A percentile compares a stretch with the other conserved stretches of the same genome.
Conservation (phyloP, 2,329 filamentous ascomycete genomes). For the Penicillium psychrosexuale region DNA sequence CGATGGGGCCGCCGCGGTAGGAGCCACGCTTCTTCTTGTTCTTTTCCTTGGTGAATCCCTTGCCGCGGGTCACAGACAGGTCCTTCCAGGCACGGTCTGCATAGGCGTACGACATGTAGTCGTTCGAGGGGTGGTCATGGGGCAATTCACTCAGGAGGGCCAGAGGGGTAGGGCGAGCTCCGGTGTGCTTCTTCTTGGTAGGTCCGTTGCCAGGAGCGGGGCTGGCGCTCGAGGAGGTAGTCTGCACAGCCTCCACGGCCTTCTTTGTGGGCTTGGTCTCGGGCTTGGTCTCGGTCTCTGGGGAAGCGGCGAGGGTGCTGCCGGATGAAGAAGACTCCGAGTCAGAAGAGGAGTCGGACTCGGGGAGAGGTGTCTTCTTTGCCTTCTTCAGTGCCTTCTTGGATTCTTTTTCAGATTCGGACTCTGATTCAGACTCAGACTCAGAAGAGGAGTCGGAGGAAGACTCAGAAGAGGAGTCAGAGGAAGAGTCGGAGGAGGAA, state of each 20-base stretch:
- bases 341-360: slow-evolving; percentile 31
- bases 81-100: slow-evolving; percentile 85
- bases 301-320: slow-evolving; percentile 33
- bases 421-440: slow-evolving; percentile 16
- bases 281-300: slow-evolving; percentile 24
- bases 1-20: slow-evolving; percentile 85
- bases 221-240: slow-evolving; percentile 54
- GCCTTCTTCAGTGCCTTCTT: slow-evolving; percentile 34
- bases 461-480: slow-evolving; percentile 14
- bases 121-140: slow-evolving; percentile 72
- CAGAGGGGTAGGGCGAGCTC: slow-evolving; percentile 68
- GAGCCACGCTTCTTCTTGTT: slow-evolving; percentile 95
- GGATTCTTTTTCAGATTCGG: slow-evolving; percentile 28
- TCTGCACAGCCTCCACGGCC: slow-evolving; percentile 15
- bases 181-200: slow-evolving; percentile 43
- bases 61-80: slow-evolving; percentile 85
- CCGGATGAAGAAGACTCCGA: slow-evolving; percentile 28
- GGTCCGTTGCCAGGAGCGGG: slow-evolving; percentile 32
- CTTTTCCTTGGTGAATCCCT: slow-evolving; percentile 99
- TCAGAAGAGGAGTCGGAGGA: slow-evolving; percentile 9
- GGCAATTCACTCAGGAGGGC: slow-evolving; percentile 67
- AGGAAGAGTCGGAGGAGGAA: slow-evolving; percentile 18
- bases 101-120: slow-evolving; percentile 80
- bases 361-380: slow-evolving; percentile 36
- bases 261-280: slow-evolving; percentile 25